Base-by-base conservation (phyloP, 2,329 filamentous ascomycete genomes). In the Verticillium longisporum region DNA sequence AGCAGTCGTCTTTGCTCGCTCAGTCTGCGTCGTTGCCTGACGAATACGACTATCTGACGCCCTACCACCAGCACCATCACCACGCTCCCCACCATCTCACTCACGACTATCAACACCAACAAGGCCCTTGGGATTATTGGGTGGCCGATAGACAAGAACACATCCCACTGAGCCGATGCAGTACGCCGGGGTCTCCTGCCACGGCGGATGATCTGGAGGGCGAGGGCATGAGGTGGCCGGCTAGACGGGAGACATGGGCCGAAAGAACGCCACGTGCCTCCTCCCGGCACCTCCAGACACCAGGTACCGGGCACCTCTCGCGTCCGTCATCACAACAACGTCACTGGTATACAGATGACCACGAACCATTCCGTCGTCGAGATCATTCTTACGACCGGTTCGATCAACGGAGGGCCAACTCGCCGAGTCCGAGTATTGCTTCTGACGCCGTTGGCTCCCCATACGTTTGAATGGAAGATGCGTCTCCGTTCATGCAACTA, bases 91-190 rank as follows among this genome's bases (percentile, higher is more conserved):
- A 57, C 21, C 34, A 38, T 37, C 36, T 37, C 55, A 26, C n/a
- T 57, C 36, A 38, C 34, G 18, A 57, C 26, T 45, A 59, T 31
- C 56, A 60, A 7, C 55, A 55, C 11, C 41, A 55, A 10, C 62
- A 62, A 33, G 61, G 63, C 34, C 58, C 41, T 21, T 65, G 63
- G 63, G 61, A 64, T 33, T 60, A 58, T 21, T 64, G 57, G 41
- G 63, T 65, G 50, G 58, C 64, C 18, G 63, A 65, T 38, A 60
- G 60, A 26, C 62, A 57, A 7, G 62, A 53, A 26, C 56, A 63
- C 54, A 62, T 65, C 7, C 54, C 26, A 4, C 18, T 55, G 9
- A 55, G 54, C 15, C 54, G 26, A 55, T 55, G 54, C 26, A 55
- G 54, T 31, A 55, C 26, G 9, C 32, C 54, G 32, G 54, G 26